Percentiles rank a stretch among this genome's conserved stretches.
phyloP scores from a whole-genome alignment of 2,329 filamentous ascomycete genomes.

The Graphilbum sp. region DNA sequence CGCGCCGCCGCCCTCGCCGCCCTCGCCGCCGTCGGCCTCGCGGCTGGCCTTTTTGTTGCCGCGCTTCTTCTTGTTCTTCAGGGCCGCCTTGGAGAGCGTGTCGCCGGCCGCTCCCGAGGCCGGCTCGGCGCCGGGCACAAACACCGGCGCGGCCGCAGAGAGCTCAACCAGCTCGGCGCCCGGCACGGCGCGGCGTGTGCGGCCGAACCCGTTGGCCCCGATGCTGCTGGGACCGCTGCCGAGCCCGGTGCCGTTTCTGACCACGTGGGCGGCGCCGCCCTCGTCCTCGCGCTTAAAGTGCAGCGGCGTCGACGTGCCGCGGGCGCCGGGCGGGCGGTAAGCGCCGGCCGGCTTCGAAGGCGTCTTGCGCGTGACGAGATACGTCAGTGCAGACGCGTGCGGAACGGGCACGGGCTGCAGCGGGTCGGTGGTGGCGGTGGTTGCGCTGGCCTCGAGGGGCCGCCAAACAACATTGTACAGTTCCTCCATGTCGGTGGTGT shows the following conservation, averaged over 20 bases:
- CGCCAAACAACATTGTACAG: conserved; percentile 85
- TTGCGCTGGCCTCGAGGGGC: conserved; percentile 39
- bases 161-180: conserved; percentile 63
- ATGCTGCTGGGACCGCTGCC: neutral
- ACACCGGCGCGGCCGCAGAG: conserved; percentile 45
- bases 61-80: conserved; percentile 98
- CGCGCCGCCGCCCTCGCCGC: conserved; percentile 27
- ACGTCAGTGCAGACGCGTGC: conserved; percentile 68
- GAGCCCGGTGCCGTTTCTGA: conserved; percentile 61
- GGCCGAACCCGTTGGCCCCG: conserved; percentile 68
- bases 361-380: conserved; percentile 75
- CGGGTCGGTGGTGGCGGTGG: conserved; percentile 36
- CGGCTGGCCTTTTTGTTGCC: conserved; percentile 80
- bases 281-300: conserved; percentile 97
- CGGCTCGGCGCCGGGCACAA: conserved; percentile 29
- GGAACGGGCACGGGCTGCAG: conserved; percentile 58
- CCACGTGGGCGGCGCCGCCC: conserved; percentile 69
- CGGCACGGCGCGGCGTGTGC: conserved; percentile 61
- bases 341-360: conserved; percentile 95
- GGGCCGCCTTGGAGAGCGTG: conserved; percentile 62
- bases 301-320: conserved; percentile 73
- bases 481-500: conserved; percentile 88
- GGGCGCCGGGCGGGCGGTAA: conserved; percentile 85
- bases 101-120: conserved; percentile 52
- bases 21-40: conserved; percentile 47